phyloP scores from a whole-genome alignment of 768 basidiomycete genomes.

The Royoungia palumana region DNA sequence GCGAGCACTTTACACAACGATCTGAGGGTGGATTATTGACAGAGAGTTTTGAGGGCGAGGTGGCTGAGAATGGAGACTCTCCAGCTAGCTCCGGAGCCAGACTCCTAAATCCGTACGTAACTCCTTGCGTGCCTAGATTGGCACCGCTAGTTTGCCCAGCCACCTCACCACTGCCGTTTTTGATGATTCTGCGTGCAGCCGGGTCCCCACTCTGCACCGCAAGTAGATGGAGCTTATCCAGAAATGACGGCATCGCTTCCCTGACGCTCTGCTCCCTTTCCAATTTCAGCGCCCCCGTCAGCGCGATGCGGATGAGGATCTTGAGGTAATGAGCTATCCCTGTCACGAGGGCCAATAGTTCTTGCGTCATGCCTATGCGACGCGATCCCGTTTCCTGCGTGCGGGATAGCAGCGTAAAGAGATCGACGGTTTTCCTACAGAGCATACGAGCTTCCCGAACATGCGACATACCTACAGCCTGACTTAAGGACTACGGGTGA shows the following conservation, averaged over 20 bases:
- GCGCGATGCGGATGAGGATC: slow-evolving; percentile 96
- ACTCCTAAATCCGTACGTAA: slow-evolving; percentile 91
- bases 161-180: slow-evolving; percentile 67
- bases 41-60: slow-evolving; percentile 44
- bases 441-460: slow-evolving; percentile 98
- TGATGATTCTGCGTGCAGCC: slow-evolving; percentile 69
- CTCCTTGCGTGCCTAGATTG: slow-evolving; percentile 78
- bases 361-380: slow-evolving; percentile 95
- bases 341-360: slow-evolving; percentile 93
- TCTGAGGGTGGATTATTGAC: slow-evolving; percentile 81
- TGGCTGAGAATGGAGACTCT: slow-evolving; percentile 67
- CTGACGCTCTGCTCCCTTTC: slow-evolving; percentile 84
- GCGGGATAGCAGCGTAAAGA: slow-evolving; percentile 93
- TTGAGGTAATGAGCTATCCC: slow-evolving; percentile 99
- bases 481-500: slow-evolving; percentile 11
- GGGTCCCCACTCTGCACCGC: slow-evolving; percentile 85
- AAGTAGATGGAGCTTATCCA: slow-evolving; percentile 90
- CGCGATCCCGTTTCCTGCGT: slow-evolving; percentile 90
- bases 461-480: slow-evolving; percentile 83
- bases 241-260: slow-evolving; percentile 83
- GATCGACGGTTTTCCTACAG: slow-evolving; percentile 97
- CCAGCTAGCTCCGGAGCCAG: slow-evolving; percentile 89
- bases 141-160: slow-evolving; percentile 36
- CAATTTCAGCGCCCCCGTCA: slow-evolving; percentile 92
- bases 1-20: slow-evolving; percentile 82